Evolutionary conservation across 768 basidiomycete species (phyloP), one percentile per base, ranked within the genome.

Genomic region (Phanerochaete carnosa): DNA sequence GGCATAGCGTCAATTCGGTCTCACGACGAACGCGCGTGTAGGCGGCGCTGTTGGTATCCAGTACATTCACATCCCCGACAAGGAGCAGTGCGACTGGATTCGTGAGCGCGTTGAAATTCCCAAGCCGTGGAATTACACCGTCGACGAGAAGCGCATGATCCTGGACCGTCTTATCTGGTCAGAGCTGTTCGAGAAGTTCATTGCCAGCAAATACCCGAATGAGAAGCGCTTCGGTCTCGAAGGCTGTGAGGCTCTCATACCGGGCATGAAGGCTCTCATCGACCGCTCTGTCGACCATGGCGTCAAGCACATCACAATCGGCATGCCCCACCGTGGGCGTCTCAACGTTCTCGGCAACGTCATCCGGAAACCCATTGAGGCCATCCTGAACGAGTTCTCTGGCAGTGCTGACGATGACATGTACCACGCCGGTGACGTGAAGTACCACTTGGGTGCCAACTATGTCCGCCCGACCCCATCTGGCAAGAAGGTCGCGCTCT

Each of bases 91-190:
- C 71, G 95, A 99, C 76, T 99, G 97, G 97, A 95, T 99, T 68
- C 84, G 97, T 65, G 94, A 95, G 71, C 92, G 97, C 61, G 81
- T 98, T 47, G 97, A 99, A 75, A 88, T 89, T 16, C 97, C 97
- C 0, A 89, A 91, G 68, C 96, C 96, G 7, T 98, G 94, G 94
- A 94, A 95, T 69, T 99, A 98, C 77, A 92, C 91, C 55, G 84
- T 95, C 55, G 97, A 99, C 68, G 97, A 99, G 80, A 99, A 98
- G 77, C 89, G 94, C 50, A 95, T 98, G 92, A 95, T 99, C 65
- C 85, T 99, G 58, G 97, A 99, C 77, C 92, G 97, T 62, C 89
- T 98, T 68, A 98, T 98, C 73, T 99, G 97, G 97, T 98, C 96
- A n/a, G 97, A 98, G 69, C 90, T 92, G 3, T 98, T 98, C 70